Evolutionary conservation across 495 filamentous ascomycete species (phyloP), one percentile per base, ranked within the genome.

Genomic region (Daldinia childiae): DNA sequence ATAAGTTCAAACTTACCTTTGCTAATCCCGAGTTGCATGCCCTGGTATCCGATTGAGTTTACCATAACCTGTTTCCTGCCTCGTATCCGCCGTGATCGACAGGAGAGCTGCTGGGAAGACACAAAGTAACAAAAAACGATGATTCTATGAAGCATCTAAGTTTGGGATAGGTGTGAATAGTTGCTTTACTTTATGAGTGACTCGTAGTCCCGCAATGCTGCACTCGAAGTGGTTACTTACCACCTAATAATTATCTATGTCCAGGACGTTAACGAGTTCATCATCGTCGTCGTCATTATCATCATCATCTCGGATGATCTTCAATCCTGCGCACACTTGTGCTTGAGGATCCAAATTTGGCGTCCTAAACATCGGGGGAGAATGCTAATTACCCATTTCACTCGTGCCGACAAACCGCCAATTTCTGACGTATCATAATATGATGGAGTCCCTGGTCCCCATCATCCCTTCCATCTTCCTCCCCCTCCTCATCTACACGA

Each of bases 61-160:
- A 26, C 24, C n/a, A 45, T 21, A 58, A 36, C 62, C 39, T 57
- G 68, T 54, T 54, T 63, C 26, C 39, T 17, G 24, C n/a, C 58
- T 71, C 68, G 68, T 71, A 71, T 71, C 56, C 57, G 56, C 24
- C 19, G 34, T 58, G 32, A 7, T 38, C 27, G 15, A 56, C 34
- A 70, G 12, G 17, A 21, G 43, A 21, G 6, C 8, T 24, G 19
- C 43, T 48, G 19, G 43, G 43, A 24, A 48, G 24, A 24, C 3
- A 24, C 43, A 8, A 24, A 5, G 19, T 48, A 48, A 12, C 43
- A 48, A 48, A 48, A 24, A 5, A 24, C 24, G 43, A 48, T 38
- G 51, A 54, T 54, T n/a, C 29, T 30, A 54, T 24, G 43, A 48
- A 48, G 19, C 19, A 21, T 48, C 43, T 48, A 2, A 4, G 43